Conservation (phyloP, 2,329 filamentous ascomycete species). For the Coniella lustricola region DNA sequence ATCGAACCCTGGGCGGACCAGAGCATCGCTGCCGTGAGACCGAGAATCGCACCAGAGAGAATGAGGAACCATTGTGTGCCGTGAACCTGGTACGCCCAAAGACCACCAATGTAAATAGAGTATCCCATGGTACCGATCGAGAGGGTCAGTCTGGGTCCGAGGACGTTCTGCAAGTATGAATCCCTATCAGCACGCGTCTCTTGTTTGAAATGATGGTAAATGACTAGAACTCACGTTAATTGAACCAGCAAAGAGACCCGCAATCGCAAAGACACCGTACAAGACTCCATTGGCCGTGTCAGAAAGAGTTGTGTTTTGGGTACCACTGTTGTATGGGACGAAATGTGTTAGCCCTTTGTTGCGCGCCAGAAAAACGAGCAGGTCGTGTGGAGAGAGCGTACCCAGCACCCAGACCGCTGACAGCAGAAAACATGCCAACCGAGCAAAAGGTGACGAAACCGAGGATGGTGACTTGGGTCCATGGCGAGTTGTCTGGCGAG, state of each 20-base stretch:
- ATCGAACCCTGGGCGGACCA: slow-evolving; percentile 18
- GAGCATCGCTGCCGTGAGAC: slow-evolving; percentile 17
- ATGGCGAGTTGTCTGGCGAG: slow-evolving; percentile 17
- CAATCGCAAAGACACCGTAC: slow-evolving; percentile 19
- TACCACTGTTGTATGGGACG: slow-evolving; percentile 8
- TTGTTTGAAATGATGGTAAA: neutral
- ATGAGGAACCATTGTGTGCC: slow-evolving; percentile 18
- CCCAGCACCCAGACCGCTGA: slow-evolving; percentile 16
- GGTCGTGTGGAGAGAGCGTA: neutral
- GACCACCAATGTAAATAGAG: slow-evolving; percentile 16
- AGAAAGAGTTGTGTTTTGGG: slow-evolving; percentile 15
- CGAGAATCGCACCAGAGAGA: slow-evolving; percentile 17
- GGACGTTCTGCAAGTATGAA: slow-evolving; percentile 15
- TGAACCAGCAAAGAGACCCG: slow-evolving; percentile 16
- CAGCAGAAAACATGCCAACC: slow-evolving; percentile 20
- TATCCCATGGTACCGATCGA: slow-evolving; percentile 18
- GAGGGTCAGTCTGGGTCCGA: slow-evolving; percentile 17
- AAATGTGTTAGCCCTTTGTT: neutral
- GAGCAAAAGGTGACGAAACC: slow-evolving; percentile 21
- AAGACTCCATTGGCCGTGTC: slow-evolving; percentile 18
- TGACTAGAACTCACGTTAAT: slow-evolving; percentile 13
- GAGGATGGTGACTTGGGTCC: slow-evolving; percentile 19
- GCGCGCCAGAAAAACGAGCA: neutral
- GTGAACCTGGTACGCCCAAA: slow-evolving; percentile 18
- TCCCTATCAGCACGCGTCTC: neutral